Conservation (phyloP, 2,329 filamentous ascomycete genomes). For the Hymenoscyphus salicellus region DNA sequence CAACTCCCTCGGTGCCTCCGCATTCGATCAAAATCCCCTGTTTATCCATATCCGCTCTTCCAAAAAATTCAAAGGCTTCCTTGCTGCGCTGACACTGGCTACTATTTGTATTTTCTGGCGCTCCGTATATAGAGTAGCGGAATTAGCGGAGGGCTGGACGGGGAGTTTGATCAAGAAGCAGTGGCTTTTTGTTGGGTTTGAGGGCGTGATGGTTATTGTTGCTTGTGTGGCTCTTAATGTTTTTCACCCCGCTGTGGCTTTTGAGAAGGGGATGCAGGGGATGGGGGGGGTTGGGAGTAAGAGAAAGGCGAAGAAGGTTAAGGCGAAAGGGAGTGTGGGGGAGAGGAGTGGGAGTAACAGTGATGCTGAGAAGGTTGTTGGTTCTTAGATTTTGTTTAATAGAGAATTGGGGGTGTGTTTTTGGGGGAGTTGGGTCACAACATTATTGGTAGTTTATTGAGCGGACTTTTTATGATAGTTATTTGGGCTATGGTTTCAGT, state of each 20-base stretch:
- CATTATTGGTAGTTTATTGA: background rate
- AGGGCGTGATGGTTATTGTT: slow-evolving; percentile 30
- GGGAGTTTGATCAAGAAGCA: slow-evolving; percentile 25
- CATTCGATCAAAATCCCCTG: slow-evolving; percentile 17
- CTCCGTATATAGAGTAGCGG: slow-evolving; percentile 56
- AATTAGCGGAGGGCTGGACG: slow-evolving; percentile 49
- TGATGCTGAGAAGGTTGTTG: slow-evolving; percentile 11
- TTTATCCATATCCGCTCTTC: slow-evolving; percentile 18
- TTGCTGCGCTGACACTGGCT: slow-evolving; percentile 42
- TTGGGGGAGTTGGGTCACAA: background rate
- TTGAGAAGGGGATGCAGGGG: slow-evolving; percentile 13
- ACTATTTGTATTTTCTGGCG: slow-evolving; percentile 56
- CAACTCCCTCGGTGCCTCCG: slow-evolving; percentile 29
- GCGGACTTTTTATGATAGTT: too few relatives aligned
- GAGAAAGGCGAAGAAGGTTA: slow-evolving; percentile 6
- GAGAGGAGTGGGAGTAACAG: slow-evolving; percentile 13
- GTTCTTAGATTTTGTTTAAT: background rate
- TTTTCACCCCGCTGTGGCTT: slow-evolving; percentile 41
- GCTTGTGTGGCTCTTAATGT: slow-evolving; percentile 25
- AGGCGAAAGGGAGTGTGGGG: background rate
- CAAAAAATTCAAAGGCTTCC: slow-evolving; percentile 28
- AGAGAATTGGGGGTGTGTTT: background rate
- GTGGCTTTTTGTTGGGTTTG: slow-evolving; percentile 34
- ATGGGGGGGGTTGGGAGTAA: slow-evolving; percentile 12
- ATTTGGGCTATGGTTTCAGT: too few relatives aligned